These are phyloP conservation scores for Lachnellula hyalina DNA, from an alignment of 2,329 filamentous ascomycete species.

Conservation along the genomic window DNA sequence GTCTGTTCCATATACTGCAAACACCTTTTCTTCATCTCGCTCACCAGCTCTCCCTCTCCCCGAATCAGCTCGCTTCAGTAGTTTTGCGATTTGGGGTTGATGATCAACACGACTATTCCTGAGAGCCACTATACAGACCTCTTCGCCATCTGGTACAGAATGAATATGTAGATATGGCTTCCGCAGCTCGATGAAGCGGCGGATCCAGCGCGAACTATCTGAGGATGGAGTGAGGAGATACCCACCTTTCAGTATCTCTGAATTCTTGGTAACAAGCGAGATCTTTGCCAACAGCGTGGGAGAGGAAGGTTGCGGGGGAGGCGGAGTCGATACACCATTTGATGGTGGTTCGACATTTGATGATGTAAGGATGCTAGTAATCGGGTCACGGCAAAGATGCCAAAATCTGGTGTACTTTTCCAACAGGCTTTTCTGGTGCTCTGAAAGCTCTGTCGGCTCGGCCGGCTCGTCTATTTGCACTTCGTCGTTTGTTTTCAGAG, in stretches of 20 bases:
- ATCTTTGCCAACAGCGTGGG: constrained; percentile 72
- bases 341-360: constrained; percentile 63
- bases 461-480: constrained; percentile 23
- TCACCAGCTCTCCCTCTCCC: constrained; percentile 28
- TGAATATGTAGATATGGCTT: constrained; percentile 90
- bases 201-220: constrained; percentile 78
- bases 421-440: constrained; percentile 37
- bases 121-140: constrained; percentile 83
- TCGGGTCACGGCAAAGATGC: constrained; percentile 29
- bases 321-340: constrained; percentile 47
- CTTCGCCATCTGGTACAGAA: constrained; percentile 78
- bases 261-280: constrained; percentile 74
- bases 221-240: constrained; percentile 82
- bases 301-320: constrained; percentile 34
- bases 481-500: constrained; percentile 17
- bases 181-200: constrained; percentile 87
- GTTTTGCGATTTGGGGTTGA: constrained; percentile 76
- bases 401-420: constrained; percentile 34
- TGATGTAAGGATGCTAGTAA: constrained; percentile 48
- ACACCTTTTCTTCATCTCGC: constrained; percentile 49
- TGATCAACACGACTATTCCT: constrained; percentile 88
- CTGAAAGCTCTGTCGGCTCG: constrained; percentile 8
- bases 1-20: constrained; percentile 88
- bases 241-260: constrained; percentile 75
- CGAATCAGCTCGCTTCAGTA: constrained; percentile 47